Evolutionary conservation across 208 protist species (phyloP), one percentile per base, ranked within the genome.

Genomic region (Lotmaria passim): DNA sequence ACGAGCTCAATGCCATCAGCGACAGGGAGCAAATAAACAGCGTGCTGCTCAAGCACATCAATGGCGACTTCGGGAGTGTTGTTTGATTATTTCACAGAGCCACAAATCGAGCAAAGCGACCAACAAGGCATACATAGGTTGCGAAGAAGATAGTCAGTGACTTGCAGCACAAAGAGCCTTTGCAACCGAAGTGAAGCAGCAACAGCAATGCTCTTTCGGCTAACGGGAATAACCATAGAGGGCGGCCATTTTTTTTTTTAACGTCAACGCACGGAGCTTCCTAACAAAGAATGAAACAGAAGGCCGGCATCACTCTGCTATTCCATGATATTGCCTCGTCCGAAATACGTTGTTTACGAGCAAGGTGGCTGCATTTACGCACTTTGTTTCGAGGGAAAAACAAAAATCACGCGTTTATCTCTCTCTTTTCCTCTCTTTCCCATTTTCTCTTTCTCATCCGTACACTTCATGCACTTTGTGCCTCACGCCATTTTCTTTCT

Each of bases 21-120:
- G 91, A 96, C 47, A 61, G 51, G 43, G 70, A 92, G 60, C 79
- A 86, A 48, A 46, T 94, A 31, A 77, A 77, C n/a, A 76, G 43
- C 23, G 82, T 89, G 17, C 79, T 96, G 12, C 70, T 94, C 56
- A 85, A 84, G 41, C 87, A 96, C 77, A 91, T 96, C 74, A 67
- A 83, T 10, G 70, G 78, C 11, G 84, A 89, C 5, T 96, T 96
- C 77, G 88, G 73, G 28, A 66, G 61, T 58, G 65, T 64, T n/a
- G 68, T 73, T 6, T 79, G 62, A 61, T 7, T 50, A 28, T 26
- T 69, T 69, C 55, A 41, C 48, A 69, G 46, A 53, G 5, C 21
- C 34, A 36, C 17, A 19, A 33, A 8, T 33, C 21, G 7, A 30
- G 60, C 47, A 68, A 17, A 41, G 39, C 3, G 7, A 31, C 24